Evolutionary conservation across 108 stramenopile genomes (phyloP).

Genomic region (Cyclotella sp.): DNA sequence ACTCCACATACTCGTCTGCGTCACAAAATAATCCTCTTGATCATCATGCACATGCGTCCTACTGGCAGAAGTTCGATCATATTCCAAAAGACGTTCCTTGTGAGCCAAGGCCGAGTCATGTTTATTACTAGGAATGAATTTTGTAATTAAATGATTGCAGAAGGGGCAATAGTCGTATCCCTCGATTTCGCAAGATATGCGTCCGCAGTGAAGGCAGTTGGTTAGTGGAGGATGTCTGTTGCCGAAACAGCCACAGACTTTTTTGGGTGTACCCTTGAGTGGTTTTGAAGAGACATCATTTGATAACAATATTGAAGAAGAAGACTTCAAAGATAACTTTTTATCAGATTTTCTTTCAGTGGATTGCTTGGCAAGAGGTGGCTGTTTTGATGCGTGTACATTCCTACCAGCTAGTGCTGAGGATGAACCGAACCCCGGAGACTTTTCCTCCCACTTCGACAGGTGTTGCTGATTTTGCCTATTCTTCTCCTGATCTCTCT

Average conservation of each 20-base stretch:
- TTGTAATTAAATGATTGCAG: conserved; percentile 37
- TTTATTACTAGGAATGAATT: conserved; percentile 7
- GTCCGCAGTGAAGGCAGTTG: conserved; percentile 52
- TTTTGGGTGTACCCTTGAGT: conserved; percentile 33
- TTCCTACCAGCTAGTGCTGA: neutral
- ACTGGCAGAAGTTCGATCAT: conserved; percentile 37
- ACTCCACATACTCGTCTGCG: conserved; percentile 47
- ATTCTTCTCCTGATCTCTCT: neutral
- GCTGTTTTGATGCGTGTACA: neutral
- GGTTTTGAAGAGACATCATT: conserved; percentile 2
- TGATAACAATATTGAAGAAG: neutral
- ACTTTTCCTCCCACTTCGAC: conserved; percentile 7
- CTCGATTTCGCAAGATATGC: conserved; percentile 47
- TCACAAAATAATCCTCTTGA: conserved; percentile 55
- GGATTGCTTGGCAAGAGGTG: neutral
- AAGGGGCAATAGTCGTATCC: conserved; percentile 54
- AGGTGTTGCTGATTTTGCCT: neutral
- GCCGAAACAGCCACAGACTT: conserved; percentile 48
- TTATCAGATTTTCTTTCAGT: neutral
- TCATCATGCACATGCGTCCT: conserved; percentile 56
- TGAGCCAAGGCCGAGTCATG: conserved; percentile 37
- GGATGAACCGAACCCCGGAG: neutral
- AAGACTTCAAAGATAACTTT: neutral
- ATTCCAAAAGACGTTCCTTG: conserved; percentile 55
- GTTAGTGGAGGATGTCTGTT: conserved; percentile 41